A percentile compares a stretch with the other conserved stretches of the same genome.
Conservation (phyloP, 805 yeast genomes). For the Suhomyces xylopsoci region DNA sequence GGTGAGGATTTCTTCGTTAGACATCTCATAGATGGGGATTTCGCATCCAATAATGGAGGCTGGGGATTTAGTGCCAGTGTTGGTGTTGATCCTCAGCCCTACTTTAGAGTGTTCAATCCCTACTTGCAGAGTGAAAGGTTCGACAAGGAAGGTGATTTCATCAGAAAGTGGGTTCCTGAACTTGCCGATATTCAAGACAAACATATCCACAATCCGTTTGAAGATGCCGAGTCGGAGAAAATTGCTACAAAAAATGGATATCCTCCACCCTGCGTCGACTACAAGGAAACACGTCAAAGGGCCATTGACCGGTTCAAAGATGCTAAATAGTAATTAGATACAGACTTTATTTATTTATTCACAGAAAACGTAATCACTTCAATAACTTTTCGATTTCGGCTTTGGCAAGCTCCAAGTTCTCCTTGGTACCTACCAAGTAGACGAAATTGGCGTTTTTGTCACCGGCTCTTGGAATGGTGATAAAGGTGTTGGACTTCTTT, state of each 20-base stretch:
- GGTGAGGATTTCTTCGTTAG: slow-evolving; percentile 53
- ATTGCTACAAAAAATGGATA: slow-evolving; percentile 31
- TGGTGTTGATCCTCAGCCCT: slow-evolving; percentile 56
- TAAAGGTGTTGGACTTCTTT: slow-evolving; percentile 52
- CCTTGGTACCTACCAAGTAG: slow-evolving; percentile 57
- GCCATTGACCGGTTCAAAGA: slow-evolving; percentile 42
- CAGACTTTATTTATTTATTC: neutral
- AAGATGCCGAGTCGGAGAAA: slow-evolving; percentile 10
- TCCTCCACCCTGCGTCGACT: slow-evolving; percentile 45
- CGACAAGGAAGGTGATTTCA: slow-evolving; percentile 46
- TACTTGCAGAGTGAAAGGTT: slow-evolving; percentile 47
- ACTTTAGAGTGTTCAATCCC: slow-evolving; percentile 54
- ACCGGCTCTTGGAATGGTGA: slow-evolving; percentile 59
- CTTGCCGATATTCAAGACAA: slow-evolving; percentile 26
- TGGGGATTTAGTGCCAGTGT: slow-evolving; percentile 56
- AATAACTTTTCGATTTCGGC: slow-evolving; percentile 11
- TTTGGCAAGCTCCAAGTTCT: slow-evolving; percentile 41
- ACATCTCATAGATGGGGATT: slow-evolving; percentile 50
- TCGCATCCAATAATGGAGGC: slow-evolving; percentile 54
- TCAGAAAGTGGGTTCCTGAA: slow-evolving; percentile 51
- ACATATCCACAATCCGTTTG: slow-evolving; percentile 36
- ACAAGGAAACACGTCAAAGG: slow-evolving; percentile 37
- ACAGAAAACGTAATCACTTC: neutral
- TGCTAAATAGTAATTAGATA: slow-evolving; percentile 20
- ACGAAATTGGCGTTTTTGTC: slow-evolving; percentile 54